Conservation (phyloP, 2,329 filamentous ascomycete genomes). For the Fusarium cicatricum region DNA sequence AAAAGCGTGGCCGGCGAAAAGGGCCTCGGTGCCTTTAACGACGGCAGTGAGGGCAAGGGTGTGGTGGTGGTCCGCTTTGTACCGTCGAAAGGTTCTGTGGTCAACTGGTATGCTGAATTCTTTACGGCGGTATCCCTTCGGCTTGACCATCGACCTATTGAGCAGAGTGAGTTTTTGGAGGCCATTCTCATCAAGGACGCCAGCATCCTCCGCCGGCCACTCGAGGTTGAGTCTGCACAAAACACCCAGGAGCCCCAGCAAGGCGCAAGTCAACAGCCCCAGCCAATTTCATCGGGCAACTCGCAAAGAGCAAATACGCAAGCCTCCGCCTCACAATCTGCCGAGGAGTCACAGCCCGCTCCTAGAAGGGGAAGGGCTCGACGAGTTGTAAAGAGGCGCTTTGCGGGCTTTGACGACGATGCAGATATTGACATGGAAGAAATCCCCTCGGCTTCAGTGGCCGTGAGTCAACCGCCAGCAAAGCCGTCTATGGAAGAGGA, state of each 20-base stretch:
- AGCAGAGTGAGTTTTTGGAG: slow-evolving; percentile 92
- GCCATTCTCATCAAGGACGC: slow-evolving; percentile 86
- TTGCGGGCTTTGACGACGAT: slow-evolving; percentile 74
- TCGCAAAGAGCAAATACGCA: slow-evolving; percentile 16
- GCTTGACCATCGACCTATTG: slow-evolving; percentile 82
- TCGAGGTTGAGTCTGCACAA: slow-evolving; percentile 58
- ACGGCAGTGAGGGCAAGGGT: slow-evolving; percentile 70
- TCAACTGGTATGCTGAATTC: slow-evolving; percentile 75
- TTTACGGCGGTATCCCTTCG: slow-evolving; percentile 73
- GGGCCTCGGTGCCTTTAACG: slow-evolving; percentile 69
- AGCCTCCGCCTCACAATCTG: slow-evolving; percentile 22
- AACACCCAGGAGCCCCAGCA: slow-evolving; percentile 33
- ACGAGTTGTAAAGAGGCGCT: slow-evolving; percentile 61
- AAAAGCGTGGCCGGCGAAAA: slow-evolving; percentile 79
- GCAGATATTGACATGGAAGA: slow-evolving; percentile 50
- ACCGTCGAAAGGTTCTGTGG: slow-evolving; percentile 61
- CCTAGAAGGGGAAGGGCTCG: slow-evolving; percentile 43
- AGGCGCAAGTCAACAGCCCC: neutral
- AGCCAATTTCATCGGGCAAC: slow-evolving; percentile 5
- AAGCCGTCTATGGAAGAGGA: slow-evolving; percentile 43
- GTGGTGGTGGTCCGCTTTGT: slow-evolving; percentile 81
- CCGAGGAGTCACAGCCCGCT: slow-evolving; percentile 33
- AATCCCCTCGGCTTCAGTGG: slow-evolving; percentile 12
- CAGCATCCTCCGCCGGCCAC: slow-evolving; percentile 71
- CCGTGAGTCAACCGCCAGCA: neutral